Evolutionary conservation across 306 rosid genomes (phyloP), one percentile per base, ranked within the genome.

Genomic region (Styphnolobium japonicum): DNA sequence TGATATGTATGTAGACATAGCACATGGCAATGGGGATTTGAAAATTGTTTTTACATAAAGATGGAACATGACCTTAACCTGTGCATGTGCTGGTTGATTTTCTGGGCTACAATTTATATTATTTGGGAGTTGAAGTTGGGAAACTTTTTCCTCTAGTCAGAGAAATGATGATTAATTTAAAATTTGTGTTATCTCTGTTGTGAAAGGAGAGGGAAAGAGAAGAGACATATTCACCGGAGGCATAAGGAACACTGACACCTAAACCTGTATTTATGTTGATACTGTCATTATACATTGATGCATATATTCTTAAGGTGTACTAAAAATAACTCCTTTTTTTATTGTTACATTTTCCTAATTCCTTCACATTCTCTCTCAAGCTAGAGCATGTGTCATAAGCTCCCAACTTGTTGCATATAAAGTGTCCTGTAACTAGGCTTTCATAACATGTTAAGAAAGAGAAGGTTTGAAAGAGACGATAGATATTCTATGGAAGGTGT

Each of bases 331-430:
- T 18, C 27, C 67, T 76, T 29, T 64, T 76, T 22, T 62, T 39
- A 34, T 33, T 48, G 64, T 67, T 27, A 76, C 16, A 5, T 33
- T 78, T 29, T 56, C 37, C 36, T 16, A 78, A 18, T 55, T 66
- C 37, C 25, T 78, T n/a, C 61, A 31, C 39, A 67, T 68, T 67
- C 29, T 67, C 67, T 43, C 57, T 2, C 37, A 67, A 77, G 33
- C 58, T 67, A 53, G 58, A 67, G 36, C n/a, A 16, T 55, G 36
- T 27, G 23, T 39, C 55, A 27, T 53, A 55, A 27, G 71, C 60
- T 53, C 18, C 12, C 22, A 53, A 14, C 22, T 6, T 27, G 56
- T 37, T 68, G 67, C 40, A 39, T 53, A 67, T 29, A 60, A 78
- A 42, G 56, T n/a, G 23, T 40, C 31, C 27, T 64, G 16, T 27